phyloP scores from a whole-genome alignment of 2,329 filamentous ascomycete species.

The Fonsecaea erecta region DNA sequence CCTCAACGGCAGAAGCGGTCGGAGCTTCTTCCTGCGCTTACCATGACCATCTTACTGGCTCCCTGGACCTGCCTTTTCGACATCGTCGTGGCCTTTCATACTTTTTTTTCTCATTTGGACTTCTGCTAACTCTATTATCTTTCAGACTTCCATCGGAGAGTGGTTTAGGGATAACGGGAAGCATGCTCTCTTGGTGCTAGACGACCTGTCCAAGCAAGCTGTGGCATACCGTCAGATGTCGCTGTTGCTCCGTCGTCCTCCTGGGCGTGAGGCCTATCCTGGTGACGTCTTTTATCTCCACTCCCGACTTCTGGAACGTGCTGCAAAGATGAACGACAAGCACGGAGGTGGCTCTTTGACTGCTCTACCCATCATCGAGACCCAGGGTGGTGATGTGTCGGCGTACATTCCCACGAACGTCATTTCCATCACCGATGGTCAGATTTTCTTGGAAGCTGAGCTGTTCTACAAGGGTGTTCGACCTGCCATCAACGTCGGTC shows the following conservation, averaged over 20 bases:
- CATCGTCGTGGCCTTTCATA: neutral
- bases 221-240: conserved; percentile 99
- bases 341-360: conserved; percentile 95
- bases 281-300: conserved; percentile 99
- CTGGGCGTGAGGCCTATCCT: conserved; percentile 98
- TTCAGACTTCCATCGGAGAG: conserved; percentile 61
- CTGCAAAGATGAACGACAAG: conserved; percentile 98
- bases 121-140: conserved; percentile 3
- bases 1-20: neutral
- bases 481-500: conserved; percentile 99
- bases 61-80: neutral
- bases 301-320: conserved; percentile 98
- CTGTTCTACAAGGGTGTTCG: conserved; percentile 99
- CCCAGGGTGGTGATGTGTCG: conserved; percentile 99
- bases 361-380: conserved; percentile 97
- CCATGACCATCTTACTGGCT: too few relatives aligned
- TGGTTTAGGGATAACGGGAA: conserved; percentile 82
- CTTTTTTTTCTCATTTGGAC: neutral
- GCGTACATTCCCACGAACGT: conserved; percentile 99
- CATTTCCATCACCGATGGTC: conserved; percentile 99
- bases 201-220: conserved; percentile 92
- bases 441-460: conserved; percentile 99
- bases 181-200: conserved; percentile 88
- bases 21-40: conserved; percentile 2
- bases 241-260: conserved; percentile 93